These are phyloP conservation scores for Thymus mandschuricus DNA, from an alignment of 257 asterid species.

Conservation along the genomic window DNA sequence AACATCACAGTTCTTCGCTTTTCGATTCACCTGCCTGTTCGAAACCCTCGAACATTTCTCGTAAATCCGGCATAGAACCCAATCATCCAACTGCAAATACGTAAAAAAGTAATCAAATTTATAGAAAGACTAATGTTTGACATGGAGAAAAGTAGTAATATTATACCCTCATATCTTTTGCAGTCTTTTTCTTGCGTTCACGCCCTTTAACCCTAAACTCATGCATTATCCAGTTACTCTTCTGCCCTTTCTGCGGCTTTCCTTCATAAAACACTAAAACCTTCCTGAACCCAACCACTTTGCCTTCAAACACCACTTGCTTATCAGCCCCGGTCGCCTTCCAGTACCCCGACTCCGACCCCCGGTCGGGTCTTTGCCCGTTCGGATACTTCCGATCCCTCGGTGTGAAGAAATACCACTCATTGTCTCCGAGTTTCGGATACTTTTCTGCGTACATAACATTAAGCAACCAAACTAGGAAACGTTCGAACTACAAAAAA, in stretches of 20 bases:
- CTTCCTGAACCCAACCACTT: neutral
- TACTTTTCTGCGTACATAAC: neutral
- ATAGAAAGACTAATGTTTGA: too few species aligned
- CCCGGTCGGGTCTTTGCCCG: neutral
- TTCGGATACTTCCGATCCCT: slow-evolving; percentile 22
- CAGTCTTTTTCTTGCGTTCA: neutral
- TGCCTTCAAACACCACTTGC: neutral
- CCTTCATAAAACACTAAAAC: slow-evolving; percentile 25
- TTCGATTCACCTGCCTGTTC: neutral
- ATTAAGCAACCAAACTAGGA: neutral
- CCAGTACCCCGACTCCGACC: slow-evolving; percentile 12
- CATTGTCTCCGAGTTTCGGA: neutral
- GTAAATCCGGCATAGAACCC: neutral
- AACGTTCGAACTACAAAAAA: too few species aligned
- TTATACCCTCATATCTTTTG: slow-evolving; percentile 20
- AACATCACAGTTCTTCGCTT: too few species aligned
- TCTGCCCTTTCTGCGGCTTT: neutral
- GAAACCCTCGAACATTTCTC: neutral
- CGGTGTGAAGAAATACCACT: slow-evolving; percentile 25
- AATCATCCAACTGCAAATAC: neutral
- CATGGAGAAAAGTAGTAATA: too few species aligned
- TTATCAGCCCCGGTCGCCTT: slow-evolving; percentile 23
- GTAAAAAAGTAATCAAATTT: too few species aligned
- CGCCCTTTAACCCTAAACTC: neutral
- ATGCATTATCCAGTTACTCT: slow-evolving; percentile 23